These are phyloP conservation scores for Monosporascus sp. DNA, from an alignment of 2,329 filamentous ascomycete genomes.

Conservation along the genomic window DNA sequence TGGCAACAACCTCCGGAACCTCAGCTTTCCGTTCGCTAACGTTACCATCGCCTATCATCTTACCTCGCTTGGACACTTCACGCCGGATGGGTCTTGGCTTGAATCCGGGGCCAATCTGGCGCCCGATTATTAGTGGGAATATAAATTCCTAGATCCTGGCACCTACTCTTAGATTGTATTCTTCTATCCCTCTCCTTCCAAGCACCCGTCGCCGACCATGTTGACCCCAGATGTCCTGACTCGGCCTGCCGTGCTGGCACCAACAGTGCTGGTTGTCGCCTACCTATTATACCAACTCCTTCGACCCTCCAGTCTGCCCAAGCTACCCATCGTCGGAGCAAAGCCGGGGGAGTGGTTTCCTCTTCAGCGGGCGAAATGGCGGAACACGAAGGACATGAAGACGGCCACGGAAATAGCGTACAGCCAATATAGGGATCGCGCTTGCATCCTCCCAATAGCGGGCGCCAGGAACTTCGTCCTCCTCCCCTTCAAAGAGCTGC, in stretches of 20 bases:
- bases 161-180: too few relatives aligned
- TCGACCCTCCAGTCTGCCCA: constrained; percentile 17
- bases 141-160: too few relatives aligned
- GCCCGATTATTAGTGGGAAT: too few relatives aligned
- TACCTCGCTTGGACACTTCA: too few relatives aligned
- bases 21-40: too few relatives aligned
- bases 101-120: too few relatives aligned
- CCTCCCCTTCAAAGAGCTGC: constrained; percentile 22
- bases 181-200: not conserved
- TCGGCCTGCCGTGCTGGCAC: constrained; percentile 21
- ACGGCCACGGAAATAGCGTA: constrained; percentile 18
- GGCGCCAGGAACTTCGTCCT: constrained; percentile 17
- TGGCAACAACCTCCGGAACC: too few relatives aligned
- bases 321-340: constrained; percentile 25
- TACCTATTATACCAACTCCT: constrained; percentile 22
- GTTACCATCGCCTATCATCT: too few relatives aligned
- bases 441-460: constrained; percentile 22
- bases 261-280: constrained; percentile 14
- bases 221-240: constrained; percentile 8
- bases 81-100: too few relatives aligned
- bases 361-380: constrained; percentile 22
- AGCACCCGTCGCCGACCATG: not conserved
- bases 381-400: constrained; percentile 26
- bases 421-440: constrained; percentile 15
- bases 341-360: constrained; percentile 30